Evolutionary conservation across 345 rosid species (phyloP).

Genomic region (Eucalyptus virginea): DNA sequence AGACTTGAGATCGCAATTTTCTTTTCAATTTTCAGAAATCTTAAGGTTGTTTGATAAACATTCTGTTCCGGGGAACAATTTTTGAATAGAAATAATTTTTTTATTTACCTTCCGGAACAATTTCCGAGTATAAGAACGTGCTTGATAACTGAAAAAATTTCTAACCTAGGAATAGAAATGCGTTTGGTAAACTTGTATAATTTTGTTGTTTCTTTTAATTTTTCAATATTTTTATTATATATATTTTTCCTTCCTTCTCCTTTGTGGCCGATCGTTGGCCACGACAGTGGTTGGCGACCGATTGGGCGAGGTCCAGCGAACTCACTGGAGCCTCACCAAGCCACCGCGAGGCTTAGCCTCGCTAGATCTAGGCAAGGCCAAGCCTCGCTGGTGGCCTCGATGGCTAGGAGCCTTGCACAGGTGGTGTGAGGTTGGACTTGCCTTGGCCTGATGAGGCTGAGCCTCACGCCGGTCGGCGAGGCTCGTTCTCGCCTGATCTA

Average conservation of each 20-base stretch:
- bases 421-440: rapidly evolving
- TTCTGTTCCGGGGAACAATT: rapidly evolving
- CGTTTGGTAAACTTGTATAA: too few relatives aligned
- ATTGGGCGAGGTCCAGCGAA: rapidly evolving
- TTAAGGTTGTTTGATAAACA: too few relatives aligned
- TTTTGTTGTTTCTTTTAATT: too few relatives aligned
- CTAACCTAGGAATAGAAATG: rapidly evolving
- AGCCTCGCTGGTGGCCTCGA: rapidly evolving
- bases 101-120: rapidly evolving
- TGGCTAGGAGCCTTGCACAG: too few relatives aligned
- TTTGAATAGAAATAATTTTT: too few relatives aligned
- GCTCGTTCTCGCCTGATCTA: too few relatives aligned
- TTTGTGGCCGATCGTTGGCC: rapidly evolving
- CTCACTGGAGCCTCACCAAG: rapidly evolving
- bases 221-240: too few relatives aligned
- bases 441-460: rapidly evolving
- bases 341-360: rapidly evolving
- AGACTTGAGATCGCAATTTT: not conserved
- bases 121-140: rapidly evolving
- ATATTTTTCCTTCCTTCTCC: too few relatives aligned
- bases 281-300: rapidly evolving
- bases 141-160: too few relatives aligned
- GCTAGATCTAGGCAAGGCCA: rapidly evolving
- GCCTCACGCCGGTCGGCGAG: rapidly evolving
- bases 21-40: not conserved